Percentiles rank a stretch among this genome's conserved stretches.
Conservation (phyloP, 805 yeast species). For the Starmerella vaccinii region DNA sequence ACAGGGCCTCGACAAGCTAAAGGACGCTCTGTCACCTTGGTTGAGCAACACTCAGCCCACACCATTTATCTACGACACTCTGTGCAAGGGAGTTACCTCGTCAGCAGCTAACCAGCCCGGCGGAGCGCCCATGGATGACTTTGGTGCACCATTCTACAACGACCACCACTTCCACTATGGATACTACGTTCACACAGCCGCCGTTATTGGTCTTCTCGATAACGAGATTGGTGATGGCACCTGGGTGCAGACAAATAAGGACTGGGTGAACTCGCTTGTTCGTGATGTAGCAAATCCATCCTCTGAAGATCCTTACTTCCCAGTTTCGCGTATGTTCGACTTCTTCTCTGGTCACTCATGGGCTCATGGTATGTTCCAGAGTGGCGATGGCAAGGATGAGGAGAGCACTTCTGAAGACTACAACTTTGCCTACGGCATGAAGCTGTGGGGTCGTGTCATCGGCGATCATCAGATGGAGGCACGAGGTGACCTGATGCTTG, state of each 20-base stretch:
- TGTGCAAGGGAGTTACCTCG: conserved; percentile 40
- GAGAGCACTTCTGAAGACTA: conserved; percentile 67
- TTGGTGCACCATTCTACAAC: conserved; percentile 66
- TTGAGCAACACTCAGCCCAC: conserved; percentile 55
- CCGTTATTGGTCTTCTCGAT: conserved; percentile 60
- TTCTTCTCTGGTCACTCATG: conserved; percentile 70
- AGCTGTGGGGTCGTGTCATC: conserved; percentile 56
- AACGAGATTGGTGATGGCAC: conserved; percentile 38
- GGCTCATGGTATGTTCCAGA: conserved; percentile 60
- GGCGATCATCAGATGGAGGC: conserved; percentile 47
- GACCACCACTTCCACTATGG: conserved; percentile 88
- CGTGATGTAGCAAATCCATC: conserved; percentile 64
- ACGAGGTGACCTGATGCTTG: conserved; percentile 52
- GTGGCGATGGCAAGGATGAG: conserved; percentile 62
- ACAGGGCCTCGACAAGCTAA: conserved; percentile 46
- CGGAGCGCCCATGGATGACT: conserved; percentile 48
- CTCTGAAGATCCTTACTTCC: conserved; percentile 46
- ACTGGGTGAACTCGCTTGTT: conserved; percentile 51
- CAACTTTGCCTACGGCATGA: conserved; percentile 61
- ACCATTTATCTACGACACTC: conserved; percentile 69
- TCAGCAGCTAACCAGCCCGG: conserved; percentile 41
- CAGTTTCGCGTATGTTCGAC: conserved; percentile 59
- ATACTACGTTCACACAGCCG: conserved; percentile 73
- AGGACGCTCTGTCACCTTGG: conserved; percentile 60
- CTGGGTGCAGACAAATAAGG: conserved; percentile 41